Evolutionary conservation across 2,329 filamentous ascomycete genomes (phyloP).

Genomic region (Fusarium zealandicum): DNA sequence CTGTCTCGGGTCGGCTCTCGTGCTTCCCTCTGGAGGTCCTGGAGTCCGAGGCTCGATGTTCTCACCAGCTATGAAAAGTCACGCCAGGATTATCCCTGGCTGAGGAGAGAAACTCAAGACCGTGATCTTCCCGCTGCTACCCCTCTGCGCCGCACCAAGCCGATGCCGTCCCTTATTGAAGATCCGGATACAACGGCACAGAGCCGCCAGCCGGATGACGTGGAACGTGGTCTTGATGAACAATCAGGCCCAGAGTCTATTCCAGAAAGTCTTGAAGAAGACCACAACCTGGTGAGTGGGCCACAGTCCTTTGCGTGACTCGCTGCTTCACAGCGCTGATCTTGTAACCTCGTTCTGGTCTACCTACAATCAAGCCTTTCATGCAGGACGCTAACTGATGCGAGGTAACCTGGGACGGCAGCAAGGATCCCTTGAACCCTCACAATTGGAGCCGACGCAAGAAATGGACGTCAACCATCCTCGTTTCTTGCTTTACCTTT

Average conservation of each 20-base stretch:
- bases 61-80: constrained; percentile 42
- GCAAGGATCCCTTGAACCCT: constrained; percentile 51
- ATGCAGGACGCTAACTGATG: not conserved
- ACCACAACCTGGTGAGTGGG: constrained; percentile 35
- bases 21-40: constrained; percentile 43
- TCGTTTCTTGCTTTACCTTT: constrained; percentile 55
- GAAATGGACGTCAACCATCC: constrained; percentile 48
- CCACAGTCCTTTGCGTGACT: too few species aligned
- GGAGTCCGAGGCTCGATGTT: constrained; percentile 36
- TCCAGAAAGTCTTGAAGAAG: constrained; percentile 10
- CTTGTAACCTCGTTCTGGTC: not conserved
- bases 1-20: constrained; percentile 34
- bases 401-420: constrained; percentile 54
- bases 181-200: constrained; percentile 1
- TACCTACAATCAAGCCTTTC: not conserved
- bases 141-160: constrained; percentile 1
- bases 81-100: constrained; percentile 42
- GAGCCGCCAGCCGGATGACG: not conserved
- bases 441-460: constrained; percentile 55
- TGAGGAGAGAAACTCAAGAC: constrained; percentile 6
- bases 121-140: not conserved
- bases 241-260: constrained; percentile 13
- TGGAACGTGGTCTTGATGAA: constrained; percentile 12
- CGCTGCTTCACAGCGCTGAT: not conserved
- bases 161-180: constrained; percentile 23